Percentiles rank a stretch among this genome's conserved stretches.
phyloP scores from a whole-genome alignment of 352 stramenopile species.

The Globisporangium orthogonon region DNA sequence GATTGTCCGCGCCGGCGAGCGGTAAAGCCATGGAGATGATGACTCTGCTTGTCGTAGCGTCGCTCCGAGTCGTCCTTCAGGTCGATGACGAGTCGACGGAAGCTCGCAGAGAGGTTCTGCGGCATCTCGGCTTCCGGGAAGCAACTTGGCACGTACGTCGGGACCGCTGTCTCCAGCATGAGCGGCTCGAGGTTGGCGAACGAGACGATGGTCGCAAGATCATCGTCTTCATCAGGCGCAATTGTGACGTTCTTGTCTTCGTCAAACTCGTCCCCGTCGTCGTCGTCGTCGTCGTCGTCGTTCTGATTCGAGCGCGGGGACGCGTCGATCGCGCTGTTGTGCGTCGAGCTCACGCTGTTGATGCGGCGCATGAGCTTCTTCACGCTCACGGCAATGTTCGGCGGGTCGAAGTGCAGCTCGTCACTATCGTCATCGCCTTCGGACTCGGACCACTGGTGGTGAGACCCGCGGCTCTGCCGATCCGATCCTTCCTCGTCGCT shows the following conservation, averaged over 20 bases:
- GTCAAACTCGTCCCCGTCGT: background rate
- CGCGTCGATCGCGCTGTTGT: background rate
- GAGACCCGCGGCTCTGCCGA: background rate
- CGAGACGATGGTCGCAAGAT: background rate
- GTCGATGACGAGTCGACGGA: slow-evolving; percentile 71
- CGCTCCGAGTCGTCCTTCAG: slow-evolving; percentile 65
- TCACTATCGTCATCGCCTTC: slow-evolving; percentile 1
- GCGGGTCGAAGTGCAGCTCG: slow-evolving; percentile 13
- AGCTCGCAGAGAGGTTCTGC: slow-evolving; percentile 60
- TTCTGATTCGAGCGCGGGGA: slow-evolving; percentile 13
- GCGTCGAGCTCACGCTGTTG: slow-evolving; percentile 7
- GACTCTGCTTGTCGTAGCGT: slow-evolving; percentile 7
- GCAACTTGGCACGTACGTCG: slow-evolving; percentile 13
- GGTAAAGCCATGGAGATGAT: slow-evolving; percentile 7
- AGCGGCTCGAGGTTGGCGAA: slow-evolving; percentile 6
- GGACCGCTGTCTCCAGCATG: slow-evolving; percentile 11
- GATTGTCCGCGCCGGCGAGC: slow-evolving; percentile 55
- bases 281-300: slow-evolving; percentile 10
- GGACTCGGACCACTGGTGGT: background rate
- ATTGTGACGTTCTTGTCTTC: background rate
- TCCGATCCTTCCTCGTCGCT: background rate
- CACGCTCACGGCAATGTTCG: slow-evolving; percentile 12
- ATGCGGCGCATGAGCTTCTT: slow-evolving; percentile 16
- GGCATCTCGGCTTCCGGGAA: slow-evolving; percentile 37
- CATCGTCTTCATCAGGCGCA: background rate